phyloP scores from a whole-genome alignment of 257 asterid species.

The Jacaranda mimosifolia region DNA sequence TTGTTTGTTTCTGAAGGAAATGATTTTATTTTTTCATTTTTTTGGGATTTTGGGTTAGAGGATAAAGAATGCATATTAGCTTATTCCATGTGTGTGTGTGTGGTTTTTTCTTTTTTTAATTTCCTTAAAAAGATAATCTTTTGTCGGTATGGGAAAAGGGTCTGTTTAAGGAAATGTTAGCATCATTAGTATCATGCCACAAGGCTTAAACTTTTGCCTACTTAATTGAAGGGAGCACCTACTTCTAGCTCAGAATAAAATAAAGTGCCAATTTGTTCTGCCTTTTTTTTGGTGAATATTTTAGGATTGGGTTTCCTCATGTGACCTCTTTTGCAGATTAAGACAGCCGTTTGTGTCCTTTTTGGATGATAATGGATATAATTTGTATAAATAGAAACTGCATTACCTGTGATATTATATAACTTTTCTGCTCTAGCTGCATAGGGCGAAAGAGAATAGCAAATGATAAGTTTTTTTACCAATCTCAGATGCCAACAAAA shows the following conservation, averaged over 20 bases:
- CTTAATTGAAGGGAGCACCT: background rate
- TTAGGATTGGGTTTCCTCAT: constrained; percentile 3
- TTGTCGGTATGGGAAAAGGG: background rate
- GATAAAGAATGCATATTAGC: constrained; percentile 30
- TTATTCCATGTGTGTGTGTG: too few relatives aligned
- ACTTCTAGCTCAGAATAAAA: background rate
- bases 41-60: background rate
- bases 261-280: constrained; percentile 3
- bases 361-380: constrained; percentile 7
- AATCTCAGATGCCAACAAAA: too few relatives aligned
- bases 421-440: too few relatives aligned
- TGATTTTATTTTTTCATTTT: background rate
- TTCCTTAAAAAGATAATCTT: background rate
- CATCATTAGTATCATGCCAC: constrained; percentile 8
- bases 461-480: too few relatives aligned
- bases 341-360: background rate
- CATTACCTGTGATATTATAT: too few relatives aligned
- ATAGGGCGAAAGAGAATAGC: too few relatives aligned
- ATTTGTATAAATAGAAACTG: too few relatives aligned
- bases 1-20: background rate
- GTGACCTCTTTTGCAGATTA: background rate
- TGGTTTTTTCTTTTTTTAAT: background rate
- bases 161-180: constrained; percentile 2
- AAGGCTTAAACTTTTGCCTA: background rate
- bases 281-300: background rate